Percentiles rank a stretch among this genome's conserved stretches.
Evolutionary conservation across 768 basidiomycete species (phyloP).

Genomic region (Ramaria sp.): DNA sequence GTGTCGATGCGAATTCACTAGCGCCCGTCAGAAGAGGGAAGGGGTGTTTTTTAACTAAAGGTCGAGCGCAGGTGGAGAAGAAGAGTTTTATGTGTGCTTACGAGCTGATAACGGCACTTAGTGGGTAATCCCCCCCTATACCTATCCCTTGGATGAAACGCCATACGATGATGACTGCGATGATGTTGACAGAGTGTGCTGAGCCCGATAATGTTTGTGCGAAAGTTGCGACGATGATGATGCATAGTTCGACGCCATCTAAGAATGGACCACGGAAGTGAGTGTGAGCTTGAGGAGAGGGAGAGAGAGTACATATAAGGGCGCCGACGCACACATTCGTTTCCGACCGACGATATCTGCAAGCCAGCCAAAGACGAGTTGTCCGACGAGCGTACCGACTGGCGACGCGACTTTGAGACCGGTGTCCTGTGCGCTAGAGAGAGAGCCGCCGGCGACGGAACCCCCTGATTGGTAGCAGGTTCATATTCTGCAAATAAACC

Average conservation of each 20-base stretch:
- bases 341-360: conserved; percentile 74
- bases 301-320: no score
- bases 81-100: not conserved
- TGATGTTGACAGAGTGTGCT: conserved; percentile 54
- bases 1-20: conserved; percentile 67
- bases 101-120: conserved; percentile 78
- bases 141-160: conserved; percentile 77
- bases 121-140: conserved; percentile 84
- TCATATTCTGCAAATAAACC: not conserved
- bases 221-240: conserved; percentile 73
- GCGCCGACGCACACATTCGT: conserved; percentile 69
- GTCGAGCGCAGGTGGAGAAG: no score
- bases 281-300: no score
- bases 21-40: not conserved
- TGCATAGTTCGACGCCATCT: conserved; percentile 69
- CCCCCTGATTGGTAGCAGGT: not conserved
- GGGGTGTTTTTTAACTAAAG: not conserved
- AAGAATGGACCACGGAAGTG: no score
- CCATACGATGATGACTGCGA: conserved; percentile 76
- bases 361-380: conserved; percentile 71
- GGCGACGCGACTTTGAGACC: conserved; percentile 73
- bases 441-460: conserved; percentile 19
- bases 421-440: conserved; percentile 56
- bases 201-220: conserved; percentile 67
- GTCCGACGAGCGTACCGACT: conserved; percentile 67